Evolutionary conservation across 257 asterid genomes (phyloP).

Genomic region (Echites panduratus): DNA sequence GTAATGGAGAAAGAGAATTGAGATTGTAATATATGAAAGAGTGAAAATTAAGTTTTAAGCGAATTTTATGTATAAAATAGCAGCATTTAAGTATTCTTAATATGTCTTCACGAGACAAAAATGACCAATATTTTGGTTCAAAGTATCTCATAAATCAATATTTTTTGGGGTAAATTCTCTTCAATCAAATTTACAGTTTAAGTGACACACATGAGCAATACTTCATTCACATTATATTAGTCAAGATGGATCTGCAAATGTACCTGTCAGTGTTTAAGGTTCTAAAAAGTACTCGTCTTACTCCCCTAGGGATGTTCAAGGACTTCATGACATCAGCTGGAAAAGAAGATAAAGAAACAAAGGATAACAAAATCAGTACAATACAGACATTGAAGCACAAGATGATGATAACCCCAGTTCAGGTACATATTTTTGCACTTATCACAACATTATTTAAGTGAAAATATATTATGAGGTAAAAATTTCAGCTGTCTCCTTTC

Average conservation of each 20-base stretch:
- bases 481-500: neutral
- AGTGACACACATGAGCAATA: neutral
- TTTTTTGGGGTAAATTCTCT: neutral
- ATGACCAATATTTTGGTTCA: too few relatives aligned
- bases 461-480: neutral
- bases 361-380: neutral
- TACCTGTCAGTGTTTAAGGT: slow-evolving; percentile 96
- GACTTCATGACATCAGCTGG: slow-evolving; percentile 93
- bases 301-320: slow-evolving; percentile 80
- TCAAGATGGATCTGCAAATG: neutral
- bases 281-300: slow-evolving; percentile 84
- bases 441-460: neutral
- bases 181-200: neutral
- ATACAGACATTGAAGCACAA: neutral
- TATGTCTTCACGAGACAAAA: too few relatives aligned
- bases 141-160: too few relatives aligned
- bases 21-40: too few relatives aligned
- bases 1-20: too few relatives aligned
- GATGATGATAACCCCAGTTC: neutral
- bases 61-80: too few relatives aligned
- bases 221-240: neutral
- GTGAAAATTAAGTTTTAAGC: too few relatives aligned
- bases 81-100: too few relatives aligned
- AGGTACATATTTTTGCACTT: neutral
- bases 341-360: slow-evolving; percentile 8